A percentile compares a stretch with the other conserved stretches of the same genome.
Evolutionary conservation across 1,139 yeast species (phyloP).

Genomic region (Zygosaccharomyces sapae): DNA sequence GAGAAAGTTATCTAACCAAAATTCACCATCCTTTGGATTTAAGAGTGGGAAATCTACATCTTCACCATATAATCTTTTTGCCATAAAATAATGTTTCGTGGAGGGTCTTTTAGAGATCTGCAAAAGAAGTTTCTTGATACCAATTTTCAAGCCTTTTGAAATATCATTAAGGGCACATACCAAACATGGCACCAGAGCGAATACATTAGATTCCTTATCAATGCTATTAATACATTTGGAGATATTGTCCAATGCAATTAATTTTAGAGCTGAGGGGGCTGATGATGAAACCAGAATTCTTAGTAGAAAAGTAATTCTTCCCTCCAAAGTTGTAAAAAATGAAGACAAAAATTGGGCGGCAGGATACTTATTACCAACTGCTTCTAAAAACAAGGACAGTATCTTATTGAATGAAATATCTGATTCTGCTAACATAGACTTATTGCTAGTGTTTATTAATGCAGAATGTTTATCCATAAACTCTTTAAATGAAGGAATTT

Average conservation of each 20-base stretch:
- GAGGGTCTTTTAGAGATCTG: constrained; percentile 40
- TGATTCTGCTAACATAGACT: constrained; percentile 34
- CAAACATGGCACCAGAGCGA: constrained; percentile 44
- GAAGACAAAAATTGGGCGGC: constrained; percentile 36
- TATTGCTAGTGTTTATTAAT: constrained; percentile 28
- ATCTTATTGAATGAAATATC: constrained; percentile 46
- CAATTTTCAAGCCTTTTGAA: constrained; percentile 40
- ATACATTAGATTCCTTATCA: constrained; percentile 38
- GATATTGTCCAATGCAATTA: constrained; percentile 44
- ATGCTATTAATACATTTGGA: constrained; percentile 39
- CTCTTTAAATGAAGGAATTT: constrained; percentile 32
- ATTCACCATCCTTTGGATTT: constrained; percentile 59
- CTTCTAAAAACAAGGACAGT: constrained; percentile 42
- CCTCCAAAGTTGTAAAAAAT: constrained; percentile 39
- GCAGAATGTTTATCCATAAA: constrained; percentile 33
- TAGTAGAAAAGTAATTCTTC: constrained; percentile 52
- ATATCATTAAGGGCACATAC: constrained; percentile 41
- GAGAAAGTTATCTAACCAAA: constrained; percentile 46
- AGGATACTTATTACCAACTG: constrained; percentile 38
- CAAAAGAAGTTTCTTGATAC: constrained; percentile 34
- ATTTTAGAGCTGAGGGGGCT: constrained; percentile 54
- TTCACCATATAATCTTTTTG: constrained; percentile 45
- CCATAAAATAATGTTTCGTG: constrained; percentile 41
- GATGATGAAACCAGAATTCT: constrained; percentile 54
- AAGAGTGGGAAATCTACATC: constrained; percentile 51